Conservation (phyloP, 2,329 filamentous ascomycete species). For the Hymenoscyphus repandus region DNA sequence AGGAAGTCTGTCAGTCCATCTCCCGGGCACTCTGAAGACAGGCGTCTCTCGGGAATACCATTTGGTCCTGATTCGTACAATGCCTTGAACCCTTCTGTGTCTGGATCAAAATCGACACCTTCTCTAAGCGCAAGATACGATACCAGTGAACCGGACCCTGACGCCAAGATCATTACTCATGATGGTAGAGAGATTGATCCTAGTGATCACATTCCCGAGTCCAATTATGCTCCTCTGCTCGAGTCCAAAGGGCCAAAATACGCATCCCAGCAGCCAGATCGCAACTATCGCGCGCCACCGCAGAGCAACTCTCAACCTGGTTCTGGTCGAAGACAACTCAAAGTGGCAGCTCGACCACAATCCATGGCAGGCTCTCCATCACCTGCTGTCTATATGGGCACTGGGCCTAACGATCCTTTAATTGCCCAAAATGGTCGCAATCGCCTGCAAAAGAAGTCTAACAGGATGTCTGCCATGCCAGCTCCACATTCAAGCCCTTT, state of each 20-base stretch:
- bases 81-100: constrained; percentile 55
- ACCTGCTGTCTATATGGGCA: constrained; percentile 24
- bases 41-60: constrained; percentile 56
- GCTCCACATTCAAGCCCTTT: constrained; percentile 26
- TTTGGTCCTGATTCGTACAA: constrained; percentile 76
- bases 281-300: constrained; percentile 40
- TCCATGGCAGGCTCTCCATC: constrained; percentile 34
- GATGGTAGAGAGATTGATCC: constrained; percentile 75
- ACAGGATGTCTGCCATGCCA: constrained; percentile 26
- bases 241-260: constrained; percentile 45
- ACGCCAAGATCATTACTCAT: constrained; percentile 68
- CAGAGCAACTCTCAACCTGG: constrained; percentile 46
- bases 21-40: constrained; percentile 45
- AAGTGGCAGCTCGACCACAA: constrained; percentile 45
- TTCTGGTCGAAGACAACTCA: constrained; percentile 47
- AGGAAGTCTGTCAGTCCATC: constrained; percentile 73
- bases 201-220: constrained; percentile 70
- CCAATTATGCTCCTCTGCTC: constrained; percentile 30
- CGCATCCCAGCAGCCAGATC: constrained; percentile 31
- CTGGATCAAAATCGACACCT: constrained; percentile 31
- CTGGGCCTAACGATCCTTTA: constrained; percentile 32
- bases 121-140: constrained; percentile 28
- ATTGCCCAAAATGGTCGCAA: constrained; percentile 43
- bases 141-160: constrained; percentile 40
- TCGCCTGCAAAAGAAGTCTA: constrained; percentile 58